Evolutionary conservation across 2,329 filamentous ascomycete species (phyloP).

Genomic region (Cryphonectria japonica): DNA sequence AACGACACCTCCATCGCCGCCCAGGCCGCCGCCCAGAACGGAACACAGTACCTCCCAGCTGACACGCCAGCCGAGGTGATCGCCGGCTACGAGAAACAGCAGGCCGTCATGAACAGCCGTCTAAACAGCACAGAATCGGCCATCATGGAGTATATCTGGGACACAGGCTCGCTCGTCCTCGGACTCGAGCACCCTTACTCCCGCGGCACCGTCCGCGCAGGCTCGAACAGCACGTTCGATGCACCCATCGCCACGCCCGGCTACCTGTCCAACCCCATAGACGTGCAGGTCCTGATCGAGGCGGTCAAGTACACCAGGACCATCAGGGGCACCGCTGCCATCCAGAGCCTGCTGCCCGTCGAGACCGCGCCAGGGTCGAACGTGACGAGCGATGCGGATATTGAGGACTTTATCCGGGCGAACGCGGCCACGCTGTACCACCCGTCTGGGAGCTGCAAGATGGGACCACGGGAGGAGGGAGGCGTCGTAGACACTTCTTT

Average conservation of each 20-base stretch:
- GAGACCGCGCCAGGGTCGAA: conserved; percentile 42
- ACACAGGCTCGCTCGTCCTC: conserved; percentile 28
- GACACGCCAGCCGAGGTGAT: conserved; percentile 31
- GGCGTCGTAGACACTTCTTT: conserved; percentile 50
- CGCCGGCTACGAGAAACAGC: conserved; percentile 36
- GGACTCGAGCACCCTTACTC: conserved; percentile 47
- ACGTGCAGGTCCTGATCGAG: conserved; percentile 50
- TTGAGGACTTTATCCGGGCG: conserved; percentile 33
- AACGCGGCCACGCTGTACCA: conserved; percentile 42
- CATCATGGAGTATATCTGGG: conserved; percentile 33
- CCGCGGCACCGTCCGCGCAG: conserved; percentile 56
- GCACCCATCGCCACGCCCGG: conserved; percentile 48
- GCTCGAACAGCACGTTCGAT: conserved; percentile 46
- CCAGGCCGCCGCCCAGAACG: conserved; percentile 33
- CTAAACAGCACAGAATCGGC: conserved; percentile 33
- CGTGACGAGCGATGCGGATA: conserved; percentile 36
- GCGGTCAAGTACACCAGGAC: conserved; percentile 44
- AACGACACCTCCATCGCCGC: conserved; percentile 13
- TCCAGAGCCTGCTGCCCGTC: conserved; percentile 40
- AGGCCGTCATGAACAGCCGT: conserved; percentile 33
- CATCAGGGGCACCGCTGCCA: conserved; percentile 35
- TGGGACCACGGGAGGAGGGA: conserved; percentile 47
- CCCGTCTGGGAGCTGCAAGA: conserved; percentile 48
- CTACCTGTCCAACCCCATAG: conserved; percentile 51
- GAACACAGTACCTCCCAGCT: conserved; percentile 31